Conservation (phyloP, 805 yeast genomes). For the Deakozyma indianensis region DNA sequence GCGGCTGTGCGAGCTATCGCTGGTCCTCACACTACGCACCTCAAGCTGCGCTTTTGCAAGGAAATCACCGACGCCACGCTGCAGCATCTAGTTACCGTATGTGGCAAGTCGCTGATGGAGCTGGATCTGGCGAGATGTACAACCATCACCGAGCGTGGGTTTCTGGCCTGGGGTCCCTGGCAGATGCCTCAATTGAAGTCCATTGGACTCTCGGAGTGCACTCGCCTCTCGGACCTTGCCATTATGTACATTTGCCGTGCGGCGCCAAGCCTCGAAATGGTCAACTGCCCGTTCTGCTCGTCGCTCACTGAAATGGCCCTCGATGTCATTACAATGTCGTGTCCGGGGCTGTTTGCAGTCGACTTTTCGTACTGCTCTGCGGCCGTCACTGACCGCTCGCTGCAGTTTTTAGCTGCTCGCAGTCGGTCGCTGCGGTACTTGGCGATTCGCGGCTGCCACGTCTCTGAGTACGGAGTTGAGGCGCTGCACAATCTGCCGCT, state of each 20-base stretch:
- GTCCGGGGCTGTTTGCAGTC: conserved; percentile 25
- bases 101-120: conserved; percentile 37
- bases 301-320: conserved; percentile 55
- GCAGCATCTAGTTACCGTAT: conserved; percentile 45
- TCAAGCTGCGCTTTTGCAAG: conserved; percentile 62
- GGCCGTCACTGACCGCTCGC: neutral
- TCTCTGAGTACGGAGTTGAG: neutral
- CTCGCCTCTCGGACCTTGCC: conserved; percentile 53
- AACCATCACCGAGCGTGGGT: conserved; percentile 63
- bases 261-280: conserved; percentile 39
- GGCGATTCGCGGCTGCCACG: neutral
- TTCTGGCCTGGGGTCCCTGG: conserved; percentile 42
- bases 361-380: neutral
- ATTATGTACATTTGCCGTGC: conserved; percentile 47
- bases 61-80: conserved; percentile 56
- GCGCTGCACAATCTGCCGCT: neutral
- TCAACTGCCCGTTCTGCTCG: conserved; percentile 64
- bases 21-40: conserved; percentile 4
- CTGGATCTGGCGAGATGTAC: conserved; percentile 64
- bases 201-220: conserved; percentile 54
- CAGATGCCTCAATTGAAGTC: conserved; percentile 37
- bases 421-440: neutral
- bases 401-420: neutral
- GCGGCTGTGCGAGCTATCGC: conserved; percentile 20
- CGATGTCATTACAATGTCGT: conserved; percentile 53